Percentiles rank a stretch among this genome's conserved stretches.
Evolutionary conservation across 2,329 filamentous ascomycete genomes (phyloP).

Genomic region (Coniochaeta sp.): DNA sequence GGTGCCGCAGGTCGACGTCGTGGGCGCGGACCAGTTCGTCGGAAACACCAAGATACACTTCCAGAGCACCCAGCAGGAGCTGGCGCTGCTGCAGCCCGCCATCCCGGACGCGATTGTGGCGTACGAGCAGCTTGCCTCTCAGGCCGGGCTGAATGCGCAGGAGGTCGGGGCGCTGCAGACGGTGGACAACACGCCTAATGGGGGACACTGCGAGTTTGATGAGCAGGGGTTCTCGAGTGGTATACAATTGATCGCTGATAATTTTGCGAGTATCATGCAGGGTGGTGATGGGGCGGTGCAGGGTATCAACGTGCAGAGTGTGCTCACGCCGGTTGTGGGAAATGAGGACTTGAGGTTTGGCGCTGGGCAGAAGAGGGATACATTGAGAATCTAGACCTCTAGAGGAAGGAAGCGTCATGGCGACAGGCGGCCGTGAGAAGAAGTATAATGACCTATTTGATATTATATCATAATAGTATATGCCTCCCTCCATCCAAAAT

Average conservation of each 20-base stretch:
- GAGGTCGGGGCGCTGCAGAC: slow-evolving; percentile 46
- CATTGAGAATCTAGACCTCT: neutral
- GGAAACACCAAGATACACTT: slow-evolving; percentile 44
- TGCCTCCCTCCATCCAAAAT: no score
- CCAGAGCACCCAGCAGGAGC: slow-evolving; percentile 46
- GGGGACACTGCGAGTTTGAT: slow-evolving; percentile 53
- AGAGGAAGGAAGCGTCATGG: neutral
- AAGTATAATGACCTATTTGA: neutral
- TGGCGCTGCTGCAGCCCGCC: slow-evolving; percentile 36
- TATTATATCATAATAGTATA: no score
- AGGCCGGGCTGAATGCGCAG: slow-evolving; percentile 31
- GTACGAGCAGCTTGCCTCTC: slow-evolving; percentile 39
- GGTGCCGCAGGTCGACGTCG: slow-evolving; percentile 42
- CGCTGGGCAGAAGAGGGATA: slow-evolving; percentile 2
- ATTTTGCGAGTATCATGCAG: slow-evolving; percentile 44
- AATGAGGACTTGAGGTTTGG: slow-evolving; percentile 31
- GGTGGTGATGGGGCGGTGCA: slow-evolving; percentile 40
- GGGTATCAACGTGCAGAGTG: slow-evolving; percentile 40
- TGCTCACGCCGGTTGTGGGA: slow-evolving; percentile 39
- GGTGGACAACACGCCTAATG: slow-evolving; percentile 45
- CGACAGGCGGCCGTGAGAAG: no score
- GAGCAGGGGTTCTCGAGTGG: slow-evolving; percentile 44
- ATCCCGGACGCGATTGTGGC: slow-evolving; percentile 43
- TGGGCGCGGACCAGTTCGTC: slow-evolving; percentile 29
- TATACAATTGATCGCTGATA: slow-evolving; percentile 47